Evolutionary conservation across 192 early-diverging fungal species (phyloP), one percentile per base, ranked within the genome.

Genomic region (Mortierella claussenii): DNA sequence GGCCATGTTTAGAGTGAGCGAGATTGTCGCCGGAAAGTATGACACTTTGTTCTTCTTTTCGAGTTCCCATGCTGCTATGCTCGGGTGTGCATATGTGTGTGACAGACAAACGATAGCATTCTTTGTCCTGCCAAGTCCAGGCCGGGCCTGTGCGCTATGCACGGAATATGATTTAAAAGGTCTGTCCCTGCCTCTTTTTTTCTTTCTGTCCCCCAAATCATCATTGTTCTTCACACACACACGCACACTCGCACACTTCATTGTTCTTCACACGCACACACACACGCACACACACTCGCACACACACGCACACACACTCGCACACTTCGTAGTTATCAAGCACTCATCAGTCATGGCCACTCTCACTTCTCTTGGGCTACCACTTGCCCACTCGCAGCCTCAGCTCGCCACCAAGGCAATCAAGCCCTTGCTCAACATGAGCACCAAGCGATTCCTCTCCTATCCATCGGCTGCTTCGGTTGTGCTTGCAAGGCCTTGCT

Each of bases 401-500:
- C 50, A 65, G 43, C 26, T 49, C 18, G 36, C 46, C 18, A 36
- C 65, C 7, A 58, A 33, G 46, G 44, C 52, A n/a, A 24, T 55
- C n/a, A 52, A 70, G 33, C 36, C 57, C 18, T 43, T 70, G 21
- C 37, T 54, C 24, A 43, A 20, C 47, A 68, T 31, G 0, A 30
- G 26, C 53, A 65, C 30, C 53, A 65, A 45, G 4, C 65, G 55
- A 26, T 59, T 49, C 34, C 59, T 70, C 7, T 52, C 42, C n/a
- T 59, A 43, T 20, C 17, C 54, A 2, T 46, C 33, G 44, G 47
- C 30, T 7, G 43, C 63, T 0, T 7, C 48, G 6, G n/a, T 21
- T 12, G 30, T 43, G 7, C 44, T 65, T 10, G 50, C 70, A 30
- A 56, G 57, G 34, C 63, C 73, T 10, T 59, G 63, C 45, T 40